Percentiles rank a stretch among this genome's conserved stretches.
phyloP scores from a whole-genome alignment of 2,329 filamentous ascomycete genomes.

The Trichoderma sp. region DNA sequence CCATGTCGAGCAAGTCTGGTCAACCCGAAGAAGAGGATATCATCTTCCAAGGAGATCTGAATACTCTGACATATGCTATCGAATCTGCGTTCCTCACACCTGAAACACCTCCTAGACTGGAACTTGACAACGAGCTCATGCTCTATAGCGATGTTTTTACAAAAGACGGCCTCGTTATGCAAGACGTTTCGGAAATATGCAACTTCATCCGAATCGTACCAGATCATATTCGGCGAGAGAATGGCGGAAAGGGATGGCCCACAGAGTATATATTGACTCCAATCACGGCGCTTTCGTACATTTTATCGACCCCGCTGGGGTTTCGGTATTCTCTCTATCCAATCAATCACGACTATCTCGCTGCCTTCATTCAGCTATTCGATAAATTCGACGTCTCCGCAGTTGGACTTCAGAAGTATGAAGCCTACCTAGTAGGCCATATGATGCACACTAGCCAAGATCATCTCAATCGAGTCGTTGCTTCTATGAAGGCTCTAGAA shows the following conservation, averaged over 20 bases:
- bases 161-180: neutral
- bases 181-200: neutral
- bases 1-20: neutral
- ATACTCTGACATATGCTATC: neutral
- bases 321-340: neutral
- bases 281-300: neutral
- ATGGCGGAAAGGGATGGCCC: constrained; percentile 20
- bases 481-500: neutral
- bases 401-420: constrained; percentile 14
- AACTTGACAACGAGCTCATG: constrained; percentile 19
- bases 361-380: constrained; percentile 19
- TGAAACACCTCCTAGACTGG: neutral
- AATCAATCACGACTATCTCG: neutral
- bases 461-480: constrained; percentile 11
- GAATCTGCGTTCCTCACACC: neutral
- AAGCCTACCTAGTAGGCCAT: constrained; percentile 11
- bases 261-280: constrained; percentile 26
- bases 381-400: constrained; percentile 6
- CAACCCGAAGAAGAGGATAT: neutral
- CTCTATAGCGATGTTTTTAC: constrained; percentile 27
- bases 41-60: constrained; percentile 15
- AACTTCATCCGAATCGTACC: constrained; percentile 5
- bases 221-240: neutral
- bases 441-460: neutral
- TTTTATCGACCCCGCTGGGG: neutral